A percentile compares a stretch with the other conserved stretches of the same genome.
Evolutionary conservation across 148 eudicot genomes (phyloP).

Genomic region (Diospyros kaki): DNA sequence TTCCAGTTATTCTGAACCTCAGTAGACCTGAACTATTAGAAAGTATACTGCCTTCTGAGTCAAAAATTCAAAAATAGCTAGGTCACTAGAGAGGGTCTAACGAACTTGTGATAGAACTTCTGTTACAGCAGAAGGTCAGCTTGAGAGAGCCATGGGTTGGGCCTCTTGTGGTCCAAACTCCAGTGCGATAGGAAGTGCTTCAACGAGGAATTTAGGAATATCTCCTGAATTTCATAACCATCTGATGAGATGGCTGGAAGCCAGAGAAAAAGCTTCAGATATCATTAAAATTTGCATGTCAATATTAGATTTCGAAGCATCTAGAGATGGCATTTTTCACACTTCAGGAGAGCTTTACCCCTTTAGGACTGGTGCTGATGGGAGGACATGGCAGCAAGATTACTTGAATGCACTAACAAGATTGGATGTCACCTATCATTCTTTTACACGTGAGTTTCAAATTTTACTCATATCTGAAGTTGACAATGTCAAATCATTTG

Average conservation of each 20-base stretch:
- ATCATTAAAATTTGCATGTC: constrained; percentile 64
- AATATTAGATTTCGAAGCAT: constrained; percentile 86
- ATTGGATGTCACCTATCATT: constrained; percentile 74
- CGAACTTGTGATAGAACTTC: constrained; percentile 84
- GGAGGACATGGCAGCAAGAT: constrained; percentile 80
- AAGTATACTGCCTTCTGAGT: constrained; percentile 54
- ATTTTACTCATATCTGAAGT: neutral
- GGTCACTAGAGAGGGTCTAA: constrained; percentile 69
- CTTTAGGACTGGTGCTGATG: constrained; percentile 55
- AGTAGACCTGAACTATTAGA: constrained; percentile 77
- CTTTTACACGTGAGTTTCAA: constrained; percentile 69
- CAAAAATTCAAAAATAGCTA: constrained; percentile 43
- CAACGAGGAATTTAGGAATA: constrained; percentile 55
- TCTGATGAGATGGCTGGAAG: constrained; percentile 68
- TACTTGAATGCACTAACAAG: constrained; percentile 66
- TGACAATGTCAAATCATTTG: constrained; percentile 2
- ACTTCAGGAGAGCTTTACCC: constrained; percentile 52
- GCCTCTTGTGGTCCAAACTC: constrained; percentile 88
- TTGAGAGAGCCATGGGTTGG: constrained; percentile 99
- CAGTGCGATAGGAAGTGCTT: constrained; percentile 36
- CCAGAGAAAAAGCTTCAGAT: constrained; percentile 69
- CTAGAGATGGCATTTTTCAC: constrained; percentile 79
- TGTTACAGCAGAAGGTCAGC: constrained; percentile 84
- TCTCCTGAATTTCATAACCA: constrained; percentile 92
- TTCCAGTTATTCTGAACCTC: constrained; percentile 55